Base-by-base conservation (phyloP, 768 basidiomycete species). In the Russula foetens region DNA sequence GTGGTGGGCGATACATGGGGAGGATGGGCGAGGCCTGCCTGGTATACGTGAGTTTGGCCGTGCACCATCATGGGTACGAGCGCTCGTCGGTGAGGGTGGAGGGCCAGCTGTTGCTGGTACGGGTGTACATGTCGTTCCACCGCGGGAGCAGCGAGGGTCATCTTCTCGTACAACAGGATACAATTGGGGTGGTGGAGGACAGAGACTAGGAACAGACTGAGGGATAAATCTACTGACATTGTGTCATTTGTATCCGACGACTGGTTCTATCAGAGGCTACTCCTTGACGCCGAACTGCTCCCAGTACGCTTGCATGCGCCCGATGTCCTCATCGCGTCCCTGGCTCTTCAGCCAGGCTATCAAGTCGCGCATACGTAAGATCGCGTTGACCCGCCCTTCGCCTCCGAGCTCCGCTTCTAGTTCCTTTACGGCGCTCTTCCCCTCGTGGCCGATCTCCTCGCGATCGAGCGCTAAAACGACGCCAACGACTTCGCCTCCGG, bases 401-500 rank as follows among this genome's bases (percentile, higher is more conserved):
- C 92, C 90, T 39, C 79, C 83, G 24, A 93, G 75, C 49, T 90
- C 76, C 19, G 71, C 71, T 69, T 93, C 89, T 9, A 98, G 79
- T 70, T 98, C 93, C 68, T 84, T 81, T 7, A 95, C 88, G 0
- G 92, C 91, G 63, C 85, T 89, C 67, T 76, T 72, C 0, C 83
- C 81, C 63, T 86, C 84, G 69, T 83, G 79, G 0, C 90, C 91
- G 3, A 88, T 80, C 74, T 96, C 93, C 71, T 95, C 84, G 11
- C 93, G 78, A 70, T 98, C 93, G 6, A 99, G 78, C 47, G 86
- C 80, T 69, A 93, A 86, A 7, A 96, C 80, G 21, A 97, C 89
- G 1, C 96, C 96, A 0, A 94, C 88, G 7, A 97, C 85, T 56
- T 88, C 78, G 0, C 95, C 93, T 2, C 88, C 88, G 41, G 81